Evolutionary conservation across 2,329 filamentous ascomycete species (phyloP).

Genomic region (Ophiocordyceps camponoti-saundersi): DNA sequence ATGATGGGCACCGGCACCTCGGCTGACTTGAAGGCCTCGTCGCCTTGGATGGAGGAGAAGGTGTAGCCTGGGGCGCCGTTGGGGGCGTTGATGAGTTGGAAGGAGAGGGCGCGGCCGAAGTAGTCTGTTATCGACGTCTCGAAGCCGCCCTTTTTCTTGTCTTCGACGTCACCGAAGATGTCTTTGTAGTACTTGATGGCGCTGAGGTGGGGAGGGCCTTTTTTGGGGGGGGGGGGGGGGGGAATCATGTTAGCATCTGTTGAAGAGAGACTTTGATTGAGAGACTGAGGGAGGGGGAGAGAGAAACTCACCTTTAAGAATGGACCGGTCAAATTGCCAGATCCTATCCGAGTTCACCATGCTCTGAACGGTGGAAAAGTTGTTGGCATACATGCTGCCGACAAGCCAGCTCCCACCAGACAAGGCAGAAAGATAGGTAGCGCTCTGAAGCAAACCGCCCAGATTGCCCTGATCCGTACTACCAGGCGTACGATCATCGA

Average conservation of each 20-base stretch:
- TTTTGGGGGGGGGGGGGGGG: not conserved
- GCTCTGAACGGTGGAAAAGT: conserved; percentile 47
- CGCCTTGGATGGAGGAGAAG: conserved; percentile 50
- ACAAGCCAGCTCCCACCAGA: conserved; percentile 77
- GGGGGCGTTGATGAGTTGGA: conserved; percentile 59
- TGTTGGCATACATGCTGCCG: conserved; percentile 70
- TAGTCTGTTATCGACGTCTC: conserved; percentile 66
- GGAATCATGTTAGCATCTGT: not conserved
- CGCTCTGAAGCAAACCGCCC: conserved; percentile 62
- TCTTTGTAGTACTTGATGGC: conserved; percentile 21
- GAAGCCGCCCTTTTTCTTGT: conserved; percentile 23
- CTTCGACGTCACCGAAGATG: conserved; percentile 16
- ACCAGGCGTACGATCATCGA: conserved; percentile 50
- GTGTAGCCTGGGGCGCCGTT: conserved; percentile 63
- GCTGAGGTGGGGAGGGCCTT: conserved; percentile 18
- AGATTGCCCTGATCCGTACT: conserved; percentile 41
- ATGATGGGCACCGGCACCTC: conserved; percentile 31
- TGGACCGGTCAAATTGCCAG: conserved; percentile 24
- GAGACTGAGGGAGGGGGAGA: not conserved
- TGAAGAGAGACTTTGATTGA: not conserved
- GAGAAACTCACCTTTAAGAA: conserved; percentile 16
- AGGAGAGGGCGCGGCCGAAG: conserved; percentile 38
- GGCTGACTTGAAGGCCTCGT: conserved; percentile 23
- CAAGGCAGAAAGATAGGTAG: conserved; percentile 67
- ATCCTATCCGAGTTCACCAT: conserved; percentile 17